A percentile compares a stretch with the other conserved stretches of the same genome.
Conservation (phyloP, 345 rosid species). For the Corymbia maculata region DNA sequence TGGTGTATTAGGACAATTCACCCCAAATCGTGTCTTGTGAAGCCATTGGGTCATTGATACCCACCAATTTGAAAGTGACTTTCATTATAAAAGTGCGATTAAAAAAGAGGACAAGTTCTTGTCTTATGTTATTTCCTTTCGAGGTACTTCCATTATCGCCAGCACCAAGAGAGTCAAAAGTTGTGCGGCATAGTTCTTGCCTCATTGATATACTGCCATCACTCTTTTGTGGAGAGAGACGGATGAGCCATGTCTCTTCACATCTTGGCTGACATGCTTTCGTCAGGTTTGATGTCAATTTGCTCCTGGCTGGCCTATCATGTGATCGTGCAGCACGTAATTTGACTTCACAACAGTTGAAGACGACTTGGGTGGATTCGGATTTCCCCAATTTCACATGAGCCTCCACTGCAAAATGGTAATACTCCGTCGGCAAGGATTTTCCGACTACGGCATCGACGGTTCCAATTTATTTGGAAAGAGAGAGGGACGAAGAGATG, state of each 20-base stretch:
- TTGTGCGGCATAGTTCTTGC: background rate
- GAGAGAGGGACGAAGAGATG: background rate
- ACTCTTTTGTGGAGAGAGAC: background rate
- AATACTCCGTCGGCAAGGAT: background rate
- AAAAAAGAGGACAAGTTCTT: background rate
- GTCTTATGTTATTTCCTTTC: background rate
- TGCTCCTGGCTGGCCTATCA: background rate
- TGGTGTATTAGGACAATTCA: background rate
- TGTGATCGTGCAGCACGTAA: background rate
- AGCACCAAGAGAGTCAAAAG: background rate
- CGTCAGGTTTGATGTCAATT: background rate
- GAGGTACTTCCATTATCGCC: background rate
- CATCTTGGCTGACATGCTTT: background rate
- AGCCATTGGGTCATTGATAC: background rate
- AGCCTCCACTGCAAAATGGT: background rate
- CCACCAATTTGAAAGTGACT: background rate
- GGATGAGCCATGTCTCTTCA: background rate
- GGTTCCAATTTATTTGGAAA: background rate
- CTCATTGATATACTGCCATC: rapidly evolving
- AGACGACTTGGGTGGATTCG: background rate
- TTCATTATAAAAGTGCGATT: background rate
- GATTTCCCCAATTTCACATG: background rate
- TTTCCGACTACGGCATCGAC: background rate
- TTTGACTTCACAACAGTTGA: background rate
- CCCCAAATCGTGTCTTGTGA: background rate